These are phyloP conservation scores for Massariosphaeria phaeospora DNA, from an alignment of 495 filamentous ascomycete genomes.

Conservation along the genomic window DNA sequence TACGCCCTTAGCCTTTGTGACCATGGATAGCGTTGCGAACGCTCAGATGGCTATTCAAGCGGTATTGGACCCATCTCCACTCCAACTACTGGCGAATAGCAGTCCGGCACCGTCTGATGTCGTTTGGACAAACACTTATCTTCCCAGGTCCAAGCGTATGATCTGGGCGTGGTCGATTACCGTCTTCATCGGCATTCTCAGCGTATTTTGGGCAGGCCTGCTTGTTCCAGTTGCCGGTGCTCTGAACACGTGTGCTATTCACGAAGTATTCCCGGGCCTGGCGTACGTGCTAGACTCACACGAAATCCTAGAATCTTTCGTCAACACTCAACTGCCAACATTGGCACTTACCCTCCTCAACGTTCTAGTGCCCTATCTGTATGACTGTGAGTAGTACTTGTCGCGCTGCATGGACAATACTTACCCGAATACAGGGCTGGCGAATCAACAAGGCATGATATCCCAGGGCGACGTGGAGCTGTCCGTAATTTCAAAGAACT, in stretches of 20 bases:
- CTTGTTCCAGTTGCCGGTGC: conserved; percentile 74
- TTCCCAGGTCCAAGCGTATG: conserved; percentile 69
- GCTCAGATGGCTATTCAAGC: conserved; percentile 94
- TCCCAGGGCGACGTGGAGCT: conserved; percentile 93
- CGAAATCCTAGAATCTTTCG: conserved; percentile 63
- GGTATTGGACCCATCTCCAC: conserved; percentile 80
- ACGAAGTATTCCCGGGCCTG: conserved; percentile 65
- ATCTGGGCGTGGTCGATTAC: conserved; percentile 77
- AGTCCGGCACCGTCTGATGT: conserved; percentile 86
- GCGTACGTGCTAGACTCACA: conserved; percentile 62
- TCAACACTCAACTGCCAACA: conserved; percentile 85
- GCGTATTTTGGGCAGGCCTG: conserved; percentile 83
- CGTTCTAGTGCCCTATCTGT: conserved; percentile 85
- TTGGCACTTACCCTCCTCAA: conserved; percentile 78
- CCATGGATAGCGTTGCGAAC: conserved; percentile 91
- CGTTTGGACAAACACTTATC: conserved; percentile 88
- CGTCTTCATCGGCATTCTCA: conserved; percentile 69
- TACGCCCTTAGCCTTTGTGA: conserved; percentile 86
- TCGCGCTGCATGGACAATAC: neutral
- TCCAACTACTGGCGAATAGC: conserved; percentile 74
- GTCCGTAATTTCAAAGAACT: conserved; percentile 95
- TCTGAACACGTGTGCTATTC: conserved; percentile 71
- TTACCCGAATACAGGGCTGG: conserved; percentile 51
- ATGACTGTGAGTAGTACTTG: conserved; percentile 62
- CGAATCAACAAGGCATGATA: conserved; percentile 86